phyloP scores from a whole-genome alignment of 2,329 filamentous ascomycete genomes.

The Zymoseptoria brevis region DNA sequence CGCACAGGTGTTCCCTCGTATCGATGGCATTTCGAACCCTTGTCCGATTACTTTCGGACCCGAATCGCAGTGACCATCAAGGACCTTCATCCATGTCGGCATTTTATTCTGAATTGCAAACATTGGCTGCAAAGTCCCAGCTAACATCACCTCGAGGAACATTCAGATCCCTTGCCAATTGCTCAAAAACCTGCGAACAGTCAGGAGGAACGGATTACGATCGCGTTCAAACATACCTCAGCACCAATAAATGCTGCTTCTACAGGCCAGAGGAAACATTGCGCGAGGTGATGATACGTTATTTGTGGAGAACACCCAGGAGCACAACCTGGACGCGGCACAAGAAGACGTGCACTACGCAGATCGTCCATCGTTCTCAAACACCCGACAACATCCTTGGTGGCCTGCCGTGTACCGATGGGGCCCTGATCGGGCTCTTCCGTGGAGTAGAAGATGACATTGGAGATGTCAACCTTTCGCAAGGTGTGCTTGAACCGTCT shows the following conservation, averaged over 20 bases:
- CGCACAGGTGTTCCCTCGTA: too few species aligned
- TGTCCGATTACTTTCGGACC: neutral
- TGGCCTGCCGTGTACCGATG: neutral
- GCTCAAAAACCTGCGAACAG: neutral
- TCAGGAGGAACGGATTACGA: neutral
- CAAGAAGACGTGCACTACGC: neutral
- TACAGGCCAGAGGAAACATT: neutral
- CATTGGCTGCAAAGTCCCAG: neutral
- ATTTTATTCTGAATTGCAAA: neutral
- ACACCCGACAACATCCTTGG: neutral
- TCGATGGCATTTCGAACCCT: too few species aligned
- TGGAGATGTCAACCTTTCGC: neutral
- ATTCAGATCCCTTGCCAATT: neutral
- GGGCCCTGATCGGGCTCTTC: neutral
- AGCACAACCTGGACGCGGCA: neutral
- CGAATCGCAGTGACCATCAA: neutral
- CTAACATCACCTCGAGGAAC: neutral
- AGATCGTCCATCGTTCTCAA: neutral
- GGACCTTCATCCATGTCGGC: neutral
- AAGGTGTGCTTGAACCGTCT: neutral
- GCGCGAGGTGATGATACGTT: neutral
- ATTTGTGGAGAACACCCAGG: neutral
- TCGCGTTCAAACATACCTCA: neutral
- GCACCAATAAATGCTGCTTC: neutral
- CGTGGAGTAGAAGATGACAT: neutral